phyloP scores from a whole-genome alignment of 768 basidiomycete species.

The Flagelloscypha sp. region DNA sequence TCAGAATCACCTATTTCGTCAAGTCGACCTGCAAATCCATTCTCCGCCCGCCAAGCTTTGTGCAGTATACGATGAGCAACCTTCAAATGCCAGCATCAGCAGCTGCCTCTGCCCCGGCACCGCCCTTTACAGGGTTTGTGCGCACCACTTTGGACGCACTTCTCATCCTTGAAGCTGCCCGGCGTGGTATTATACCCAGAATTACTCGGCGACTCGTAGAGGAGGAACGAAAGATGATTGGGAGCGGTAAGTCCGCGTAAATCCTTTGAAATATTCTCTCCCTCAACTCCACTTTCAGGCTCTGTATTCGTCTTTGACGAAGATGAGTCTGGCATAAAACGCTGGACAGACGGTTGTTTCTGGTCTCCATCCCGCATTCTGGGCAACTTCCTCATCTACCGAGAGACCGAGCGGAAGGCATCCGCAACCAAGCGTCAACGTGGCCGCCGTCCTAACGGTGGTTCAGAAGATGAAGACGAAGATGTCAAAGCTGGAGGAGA shows the following conservation, averaged over 20 bases:
- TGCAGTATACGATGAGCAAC: no score
- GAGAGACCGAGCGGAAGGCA: constrained; percentile 80
- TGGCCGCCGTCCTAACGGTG: constrained; percentile 17
- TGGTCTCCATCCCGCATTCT: constrained; percentile 92
- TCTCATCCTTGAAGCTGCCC: constrained; percentile 92
- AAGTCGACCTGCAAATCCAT: no score
- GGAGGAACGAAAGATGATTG: constrained; percentile 87
- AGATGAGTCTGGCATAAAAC: constrained; percentile 93
- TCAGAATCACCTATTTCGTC: no score
- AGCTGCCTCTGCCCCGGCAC: no score
- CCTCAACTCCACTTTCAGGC: no score
- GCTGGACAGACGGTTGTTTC: constrained; percentile 96
- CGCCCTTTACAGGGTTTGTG: constrained; percentile 92
- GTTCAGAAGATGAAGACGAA: constrained; percentile 13
- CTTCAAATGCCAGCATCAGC: no score
- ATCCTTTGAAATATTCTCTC: no score
- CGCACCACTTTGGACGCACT: constrained; percentile 92
- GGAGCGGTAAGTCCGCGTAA: no score
- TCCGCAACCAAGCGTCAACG: constrained; percentile 28
- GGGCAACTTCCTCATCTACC: constrained; percentile 92
- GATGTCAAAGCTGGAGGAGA: constrained; percentile 17
- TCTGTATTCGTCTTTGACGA: constrained; percentile 97
- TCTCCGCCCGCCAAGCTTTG: no score
- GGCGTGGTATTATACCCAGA: constrained; percentile 81
- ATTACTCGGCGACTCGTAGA: constrained; percentile 91